Base-by-base conservation (phyloP, 1,284 basidiomycete species). In the Ceratobasidium sp. region DNA sequence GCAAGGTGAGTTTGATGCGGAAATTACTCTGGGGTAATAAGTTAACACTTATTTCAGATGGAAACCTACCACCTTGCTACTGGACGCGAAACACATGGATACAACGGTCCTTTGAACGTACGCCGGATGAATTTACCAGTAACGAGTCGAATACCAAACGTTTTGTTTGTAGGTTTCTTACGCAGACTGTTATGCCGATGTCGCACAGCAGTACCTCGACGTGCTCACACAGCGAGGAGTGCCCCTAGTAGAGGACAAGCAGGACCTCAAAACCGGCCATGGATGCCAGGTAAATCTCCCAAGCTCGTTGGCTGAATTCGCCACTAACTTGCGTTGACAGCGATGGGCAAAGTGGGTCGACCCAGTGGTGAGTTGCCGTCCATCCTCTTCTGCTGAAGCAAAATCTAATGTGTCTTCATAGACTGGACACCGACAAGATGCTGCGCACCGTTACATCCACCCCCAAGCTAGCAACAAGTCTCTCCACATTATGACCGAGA, bases 291-390 rank as follows among this genome's bases (percentile, higher is more conserved):
- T 71, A 47, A 23, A 47, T 61, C 4, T 26, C 23, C 52, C n/a
- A 16, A 4, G 21, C 23, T 28, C 41, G 8, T 14, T 47, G 14
- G 18, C 18, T 50, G 9, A 57, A 18, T 28, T n/a, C 14, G 11
- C n/a, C 7, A 13, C 52, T 57, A 9, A 57, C 46, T 14, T 57
- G n/a, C 8, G n/a, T 44, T 26, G 26, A 30, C 9, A 71, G 69
- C 69, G 69, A 13, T 71, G 69, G 69, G 69, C 69, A 14, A 71
- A 71, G 35, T 71, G 69, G 69, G 30, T 62, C 14, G 54, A 71
- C 43, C 69, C 69, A 7, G 69, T 16, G 55, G 69, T 71, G 43
- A 21, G 69, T 61, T 26, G 23, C 1, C n/a, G 38, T 46, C 11
- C 52, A 46, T 13, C 18, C 21, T 28, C 9, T 16, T 16, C n/a